Evolutionary conservation across 169 alveolate species (phyloP).

Genomic region (Eimeria zaria): DNA sequence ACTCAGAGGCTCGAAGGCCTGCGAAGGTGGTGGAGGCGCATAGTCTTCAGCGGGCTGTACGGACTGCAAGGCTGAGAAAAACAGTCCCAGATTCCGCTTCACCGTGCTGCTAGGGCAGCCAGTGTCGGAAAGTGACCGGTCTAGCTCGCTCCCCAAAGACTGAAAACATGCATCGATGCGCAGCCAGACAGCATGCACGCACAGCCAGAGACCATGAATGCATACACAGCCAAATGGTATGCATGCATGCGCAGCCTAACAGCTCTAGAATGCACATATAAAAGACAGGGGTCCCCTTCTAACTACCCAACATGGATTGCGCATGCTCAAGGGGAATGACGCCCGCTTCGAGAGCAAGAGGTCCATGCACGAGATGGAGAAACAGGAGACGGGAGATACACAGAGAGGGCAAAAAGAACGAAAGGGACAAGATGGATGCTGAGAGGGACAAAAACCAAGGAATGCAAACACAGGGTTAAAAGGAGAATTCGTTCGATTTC

Average conservation of each 20-base stretch:
- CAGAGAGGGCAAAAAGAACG: background rate
- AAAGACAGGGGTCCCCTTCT: background rate
- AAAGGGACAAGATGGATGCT: background rate
- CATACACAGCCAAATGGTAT: background rate
- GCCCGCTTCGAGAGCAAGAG: background rate
- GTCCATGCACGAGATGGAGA: background rate
- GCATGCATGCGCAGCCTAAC: background rate
- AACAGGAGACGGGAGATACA: background rate
- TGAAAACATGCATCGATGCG: constrained; percentile 6
- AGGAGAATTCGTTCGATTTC: background rate
- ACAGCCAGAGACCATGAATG: too few relatives aligned
- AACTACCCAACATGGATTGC: background rate
- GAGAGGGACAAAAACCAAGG: background rate
- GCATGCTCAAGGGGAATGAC: background rate
- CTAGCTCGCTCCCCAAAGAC: constrained; percentile 59
- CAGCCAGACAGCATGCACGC: background rate
- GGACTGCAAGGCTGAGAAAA: constrained; percentile 67
- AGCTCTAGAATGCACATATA: background rate
- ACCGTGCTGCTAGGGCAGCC: constrained; percentile 18
- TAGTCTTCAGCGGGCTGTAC: constrained; percentile 69
- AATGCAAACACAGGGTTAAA: background rate
- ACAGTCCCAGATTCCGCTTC: constrained; percentile 31
- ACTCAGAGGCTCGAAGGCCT: constrained; percentile 54
- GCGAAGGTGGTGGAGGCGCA: constrained; percentile 60
- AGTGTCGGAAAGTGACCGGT: constrained; percentile 46